Conservation (phyloP, 106 monocot genomes). For the Acanthochlamys bracteata region DNA sequence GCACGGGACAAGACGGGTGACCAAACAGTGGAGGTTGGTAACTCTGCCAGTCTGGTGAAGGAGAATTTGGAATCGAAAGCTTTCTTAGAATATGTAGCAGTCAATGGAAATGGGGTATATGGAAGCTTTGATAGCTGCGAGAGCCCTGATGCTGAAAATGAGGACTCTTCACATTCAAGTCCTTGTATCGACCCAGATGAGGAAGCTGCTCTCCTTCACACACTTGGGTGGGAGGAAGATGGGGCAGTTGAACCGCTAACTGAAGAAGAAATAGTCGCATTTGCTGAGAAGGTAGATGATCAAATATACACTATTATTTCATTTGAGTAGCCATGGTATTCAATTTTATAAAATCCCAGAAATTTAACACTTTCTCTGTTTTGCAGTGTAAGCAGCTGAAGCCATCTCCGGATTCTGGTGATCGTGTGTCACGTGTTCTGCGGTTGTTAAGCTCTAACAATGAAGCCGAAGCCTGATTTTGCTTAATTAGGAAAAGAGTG, state of each 20-base stretch:
- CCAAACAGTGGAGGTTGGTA: neutral
- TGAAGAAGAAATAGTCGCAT: conserved; percentile 33
- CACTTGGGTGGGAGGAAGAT: conserved; percentile 45
- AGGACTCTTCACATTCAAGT: neutral
- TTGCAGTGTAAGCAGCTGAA: neutral
- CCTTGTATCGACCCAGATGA: conserved; percentile 14
- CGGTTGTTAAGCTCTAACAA: neutral
- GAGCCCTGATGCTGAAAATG: conserved; percentile 9
- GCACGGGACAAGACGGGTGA: conserved; percentile 2
- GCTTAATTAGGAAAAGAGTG: neutral
- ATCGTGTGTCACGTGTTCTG: neutral
- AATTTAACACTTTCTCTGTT: neutral
- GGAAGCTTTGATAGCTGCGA: conserved; percentile 6
- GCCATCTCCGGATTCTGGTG: neutral
- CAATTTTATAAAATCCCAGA: neutral
- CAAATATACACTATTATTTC: neutral
- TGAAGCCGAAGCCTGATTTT: conserved; percentile 5
- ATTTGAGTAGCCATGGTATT: neutral
- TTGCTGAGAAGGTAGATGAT: conserved; percentile 12
- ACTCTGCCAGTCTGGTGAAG: conserved; percentile 1
- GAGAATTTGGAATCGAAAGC: neutral
- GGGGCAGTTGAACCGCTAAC: conserved; percentile 19
- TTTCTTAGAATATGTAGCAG: neutral
- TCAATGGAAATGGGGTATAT: conserved; percentile 12
- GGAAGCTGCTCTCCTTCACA: conserved; percentile 28